These are phyloP conservation scores for Aeschynomene evenia DNA, from an alignment of 306 rosid species.

Conservation along the genomic window DNA sequence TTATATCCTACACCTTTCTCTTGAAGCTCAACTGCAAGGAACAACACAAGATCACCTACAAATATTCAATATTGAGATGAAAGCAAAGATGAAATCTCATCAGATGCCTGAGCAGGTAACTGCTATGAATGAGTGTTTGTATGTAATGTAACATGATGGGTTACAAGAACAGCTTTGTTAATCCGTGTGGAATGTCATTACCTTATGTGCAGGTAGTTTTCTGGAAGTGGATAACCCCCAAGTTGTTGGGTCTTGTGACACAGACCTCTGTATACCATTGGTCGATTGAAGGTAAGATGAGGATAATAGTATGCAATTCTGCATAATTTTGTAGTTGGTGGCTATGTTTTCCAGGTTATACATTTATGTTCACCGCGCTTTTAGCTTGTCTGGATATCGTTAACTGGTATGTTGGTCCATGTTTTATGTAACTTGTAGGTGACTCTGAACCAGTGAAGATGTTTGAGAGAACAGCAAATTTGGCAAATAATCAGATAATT, in stretches of 20 bases:
- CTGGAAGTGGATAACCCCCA: slow-evolving; percentile 98
- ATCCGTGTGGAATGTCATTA: slow-evolving; percentile 20
- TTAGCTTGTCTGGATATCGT: slow-evolving; percentile 19
- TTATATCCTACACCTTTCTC: slow-evolving; percentile 21
- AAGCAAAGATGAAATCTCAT: slow-evolving; percentile 90
- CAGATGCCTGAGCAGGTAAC: slow-evolving; percentile 98
- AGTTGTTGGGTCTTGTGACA: slow-evolving; percentile 90
- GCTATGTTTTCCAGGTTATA: slow-evolving; percentile 1
- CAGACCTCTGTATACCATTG: slow-evolving; percentile 94
- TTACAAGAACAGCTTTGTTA: slow-evolving; percentile 6
- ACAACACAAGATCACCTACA: slow-evolving; percentile 97
- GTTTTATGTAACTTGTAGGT: slow-evolving; percentile 50
- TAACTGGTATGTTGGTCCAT: slow-evolving; percentile 30
- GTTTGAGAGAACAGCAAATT: slow-evolving; percentile 93
- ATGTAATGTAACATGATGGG: slow-evolving; percentile 1
- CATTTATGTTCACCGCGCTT: slow-evolving; percentile 21
- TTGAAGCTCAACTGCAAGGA: slow-evolving; percentile 95
- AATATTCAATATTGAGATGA: slow-evolving; percentile 94
- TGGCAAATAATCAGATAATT: slow-evolving; percentile 92
- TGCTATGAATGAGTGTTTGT: not conserved
- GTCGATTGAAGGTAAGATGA: slow-evolving; percentile 83
- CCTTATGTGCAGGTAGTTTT: slow-evolving; percentile 69
- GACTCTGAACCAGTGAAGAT: slow-evolving; percentile 95
- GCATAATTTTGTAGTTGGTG: slow-evolving; percentile 14
- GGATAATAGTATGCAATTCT: slow-evolving; percentile 27